Conservation (phyloP, 176 grass and related monocot species). For the Bolboschoenus planiculmis region DNA sequence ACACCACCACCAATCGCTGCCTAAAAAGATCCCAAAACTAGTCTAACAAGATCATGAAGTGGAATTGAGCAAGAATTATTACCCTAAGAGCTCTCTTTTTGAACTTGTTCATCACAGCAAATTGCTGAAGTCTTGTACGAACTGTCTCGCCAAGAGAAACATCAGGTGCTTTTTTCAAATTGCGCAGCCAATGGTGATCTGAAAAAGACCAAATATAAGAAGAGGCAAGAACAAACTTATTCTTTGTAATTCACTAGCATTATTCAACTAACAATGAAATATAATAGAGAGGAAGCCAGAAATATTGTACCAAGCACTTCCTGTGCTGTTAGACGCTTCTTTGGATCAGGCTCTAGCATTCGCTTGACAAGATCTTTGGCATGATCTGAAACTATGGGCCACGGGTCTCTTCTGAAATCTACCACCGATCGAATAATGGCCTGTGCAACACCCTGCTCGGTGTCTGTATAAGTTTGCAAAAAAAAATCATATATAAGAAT, state of each 20-base stretch:
- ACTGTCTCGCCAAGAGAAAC: slow-evolving; percentile 83
- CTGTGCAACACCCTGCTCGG: slow-evolving; percentile 86
- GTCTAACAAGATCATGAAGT: background rate
- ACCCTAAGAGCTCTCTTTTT: slow-evolving; percentile 96
- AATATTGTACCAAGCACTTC: slow-evolving; percentile 83
- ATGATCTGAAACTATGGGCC: slow-evolving; percentile 83
- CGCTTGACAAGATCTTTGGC: slow-evolving; percentile 90
- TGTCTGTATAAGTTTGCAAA: slow-evolving; percentile 45
- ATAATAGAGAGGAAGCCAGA: background rate
- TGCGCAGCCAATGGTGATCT: slow-evolving; percentile 93
- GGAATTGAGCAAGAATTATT: slow-evolving; percentile 6
- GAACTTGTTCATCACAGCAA: slow-evolving; percentile 98
- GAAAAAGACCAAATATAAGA: background rate
- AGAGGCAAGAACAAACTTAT: background rate
- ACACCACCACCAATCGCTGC: background rate
- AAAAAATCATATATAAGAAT: slow-evolving; percentile 18
- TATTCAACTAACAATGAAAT: background rate
- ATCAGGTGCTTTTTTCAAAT: slow-evolving; percentile 76
- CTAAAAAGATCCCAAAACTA: background rate
- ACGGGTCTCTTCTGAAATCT: slow-evolving; percentile 93
- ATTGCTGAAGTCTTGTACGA: slow-evolving; percentile 75
- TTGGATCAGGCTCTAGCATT: slow-evolving; percentile 91
- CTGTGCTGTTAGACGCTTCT: slow-evolving; percentile 58
- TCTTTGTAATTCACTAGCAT: slow-evolving; percentile 11
- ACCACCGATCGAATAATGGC: slow-evolving; percentile 83